These are phyloP conservation scores for Verticillium nonalfalfae DNA, from an alignment of 2,329 filamentous ascomycete genomes.

Conservation along the genomic window DNA sequence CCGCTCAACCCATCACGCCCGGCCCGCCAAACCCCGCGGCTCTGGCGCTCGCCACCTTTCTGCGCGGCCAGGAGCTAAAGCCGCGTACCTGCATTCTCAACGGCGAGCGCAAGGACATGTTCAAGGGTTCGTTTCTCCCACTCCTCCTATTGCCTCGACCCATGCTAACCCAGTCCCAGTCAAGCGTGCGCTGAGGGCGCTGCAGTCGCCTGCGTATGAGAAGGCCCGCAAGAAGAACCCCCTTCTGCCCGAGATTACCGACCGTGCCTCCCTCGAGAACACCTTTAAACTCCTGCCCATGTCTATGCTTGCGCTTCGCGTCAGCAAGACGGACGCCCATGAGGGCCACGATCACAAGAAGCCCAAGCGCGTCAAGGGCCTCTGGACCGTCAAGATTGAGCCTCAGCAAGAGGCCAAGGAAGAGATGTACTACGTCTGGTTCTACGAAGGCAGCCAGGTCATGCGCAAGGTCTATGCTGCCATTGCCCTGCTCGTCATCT, in stretches of 20 bases:
- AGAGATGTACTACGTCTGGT: constrained; percentile 92
- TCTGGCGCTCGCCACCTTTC: constrained; percentile 81
- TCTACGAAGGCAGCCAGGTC: constrained; percentile 90
- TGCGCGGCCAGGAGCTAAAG: constrained; percentile 81
- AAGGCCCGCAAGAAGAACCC: constrained; percentile 89
- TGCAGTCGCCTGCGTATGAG: constrained; percentile 82
- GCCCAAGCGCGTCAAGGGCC: constrained; percentile 85
- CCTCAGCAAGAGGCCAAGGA: constrained; percentile 87
- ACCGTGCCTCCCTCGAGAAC: constrained; percentile 85
- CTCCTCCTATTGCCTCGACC: neutral
- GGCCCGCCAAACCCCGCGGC: constrained; percentile 85
- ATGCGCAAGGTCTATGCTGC: constrained; percentile 89
- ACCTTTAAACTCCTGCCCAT: constrained; percentile 91
- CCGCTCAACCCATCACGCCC: constrained; percentile 61
- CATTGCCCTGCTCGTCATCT: constrained; percentile 75
- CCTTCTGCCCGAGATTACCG: constrained; percentile 78
- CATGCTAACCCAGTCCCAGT: constrained; percentile 44
- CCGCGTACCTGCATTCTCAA: constrained; percentile 86
- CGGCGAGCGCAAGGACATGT: constrained; percentile 97
- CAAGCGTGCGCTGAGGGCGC: constrained; percentile 87
- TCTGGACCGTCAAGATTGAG: constrained; percentile 94
- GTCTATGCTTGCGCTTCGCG: constrained; percentile 87
- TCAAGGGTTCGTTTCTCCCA: constrained; percentile 59
- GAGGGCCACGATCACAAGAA: constrained; percentile 74
- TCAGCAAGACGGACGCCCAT: constrained; percentile 74